Base-by-base conservation (phyloP, 2,329 filamentous ascomycete species). In the Aspergillus bombycis region DNA sequence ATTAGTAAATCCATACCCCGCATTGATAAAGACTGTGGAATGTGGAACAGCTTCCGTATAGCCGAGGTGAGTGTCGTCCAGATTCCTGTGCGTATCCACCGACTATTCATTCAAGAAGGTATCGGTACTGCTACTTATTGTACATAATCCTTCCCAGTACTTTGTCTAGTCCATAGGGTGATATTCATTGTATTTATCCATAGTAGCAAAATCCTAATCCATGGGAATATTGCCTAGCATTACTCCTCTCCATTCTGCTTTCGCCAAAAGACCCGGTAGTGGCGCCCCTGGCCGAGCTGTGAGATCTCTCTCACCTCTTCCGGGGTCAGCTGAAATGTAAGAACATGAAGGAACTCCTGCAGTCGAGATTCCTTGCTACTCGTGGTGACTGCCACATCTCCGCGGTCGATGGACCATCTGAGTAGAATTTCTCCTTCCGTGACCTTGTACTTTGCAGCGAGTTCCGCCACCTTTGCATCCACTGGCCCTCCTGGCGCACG, bases 361-460 rank as follows among this genome's bases (percentile, higher is more conserved):
- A 89, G 67, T 19, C 87, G 79, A 65, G 85, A 81, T 74, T 89
- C 86, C 71, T 88, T 89, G 56, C 80, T 77, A 62, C 83, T 87
- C 3, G 87, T 89, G 7, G 86, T 89, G 62, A 90, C 83, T 0
- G 84, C 76, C 19, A 89, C 81, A 62, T 85, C 74, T 28, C 86
- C 86, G 69, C 87, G 85, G 67, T 89, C 86, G 57, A 89, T 82
- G 56, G 82, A 84, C 86, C 86, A 90, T 58, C 87, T 77, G 60
- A 89, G 70, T 57, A 82, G 75, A 59, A 89, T 83, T 74, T 89
- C 86, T 1, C 80, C 83, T 55, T 85, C 81, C 58, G 74, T 81
- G 52, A 89, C 87, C 0, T 80, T 85, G 71, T 89, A 89, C 74
- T 89, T 89, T 71, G 84, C 84, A n/a, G 84, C 81, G 62, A 89